Conservation (phyloP, 2,329 filamentous ascomycete genomes). For the Xylaria sp. region DNA sequence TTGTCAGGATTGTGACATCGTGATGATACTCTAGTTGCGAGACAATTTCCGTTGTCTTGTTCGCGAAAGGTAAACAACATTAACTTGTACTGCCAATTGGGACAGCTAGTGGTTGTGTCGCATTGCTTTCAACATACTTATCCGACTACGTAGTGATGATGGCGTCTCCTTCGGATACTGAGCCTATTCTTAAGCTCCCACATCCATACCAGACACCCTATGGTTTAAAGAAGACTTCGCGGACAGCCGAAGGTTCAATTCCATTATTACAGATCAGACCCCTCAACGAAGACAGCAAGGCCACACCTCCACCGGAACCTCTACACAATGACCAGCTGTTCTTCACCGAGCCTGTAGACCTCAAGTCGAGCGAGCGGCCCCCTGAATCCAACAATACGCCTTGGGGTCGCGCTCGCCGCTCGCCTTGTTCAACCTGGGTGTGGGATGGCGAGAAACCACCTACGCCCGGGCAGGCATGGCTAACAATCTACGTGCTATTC, state of each 20-base stretch:
- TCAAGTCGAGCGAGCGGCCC: conserved; percentile 62
- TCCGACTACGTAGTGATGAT: conserved; percentile 35
- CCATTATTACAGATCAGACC: conserved; percentile 53
- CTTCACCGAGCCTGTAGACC: conserved; percentile 59
- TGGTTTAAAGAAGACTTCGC: conserved; percentile 52
- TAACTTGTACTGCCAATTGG: conserved; percentile 12
- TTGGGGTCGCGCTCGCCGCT: conserved; percentile 67
- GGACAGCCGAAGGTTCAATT: conserved; percentile 41
- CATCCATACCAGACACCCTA: conserved; percentile 63
- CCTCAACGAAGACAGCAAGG: conserved; percentile 45
- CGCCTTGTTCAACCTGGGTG: conserved; percentile 57
- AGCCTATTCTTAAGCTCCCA: conserved; percentile 60
- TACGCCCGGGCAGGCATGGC: conserved; percentile 63
- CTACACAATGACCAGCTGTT: conserved; percentile 53
- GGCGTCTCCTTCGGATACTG: conserved; percentile 45
- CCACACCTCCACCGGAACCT: conserved; percentile 48
- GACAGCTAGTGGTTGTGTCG: neutral
- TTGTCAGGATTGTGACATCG: conserved; percentile 19
- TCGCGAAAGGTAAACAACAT: conserved; percentile 5
- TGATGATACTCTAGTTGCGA: conserved; percentile 15
- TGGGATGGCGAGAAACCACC: conserved; percentile 58
- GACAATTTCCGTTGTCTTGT: neutral
- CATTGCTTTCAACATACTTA: conserved; percentile 8
- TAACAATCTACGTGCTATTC: conserved; percentile 64
- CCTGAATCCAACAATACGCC: conserved; percentile 64